A percentile compares a stretch with the other conserved stretches of the same genome.
Evolutionary conservation across 2,329 filamentous ascomycete species (phyloP).

Genomic region (Diaporthe vaccinii): DNA sequence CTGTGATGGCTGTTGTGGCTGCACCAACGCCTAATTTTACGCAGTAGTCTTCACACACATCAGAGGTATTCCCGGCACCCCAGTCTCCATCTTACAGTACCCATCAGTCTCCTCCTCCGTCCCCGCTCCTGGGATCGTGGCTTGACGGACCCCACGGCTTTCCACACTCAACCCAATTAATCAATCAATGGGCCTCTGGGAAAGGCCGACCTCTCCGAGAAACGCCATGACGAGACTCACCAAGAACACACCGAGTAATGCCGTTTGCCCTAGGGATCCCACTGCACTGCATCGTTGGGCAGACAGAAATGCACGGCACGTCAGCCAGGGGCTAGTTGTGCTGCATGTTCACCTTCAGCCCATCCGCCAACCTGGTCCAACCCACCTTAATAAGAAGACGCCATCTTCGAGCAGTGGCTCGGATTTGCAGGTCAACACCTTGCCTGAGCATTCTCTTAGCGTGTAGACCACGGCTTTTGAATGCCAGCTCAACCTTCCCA

Average conservation of each 20-base stretch:
- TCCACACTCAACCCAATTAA: neutral
- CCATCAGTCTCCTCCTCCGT: constrained; percentile 8
- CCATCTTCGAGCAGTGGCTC: neutral
- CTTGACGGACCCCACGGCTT: constrained; percentile 2
- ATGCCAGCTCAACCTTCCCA: neutral
- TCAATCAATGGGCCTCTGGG: neutral
- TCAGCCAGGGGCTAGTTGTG: neutral
- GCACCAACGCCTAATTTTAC: constrained; percentile 12
- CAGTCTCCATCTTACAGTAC: neutral
- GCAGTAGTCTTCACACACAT: neutral
- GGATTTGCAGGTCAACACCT: neutral
- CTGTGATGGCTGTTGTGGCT: constrained; percentile 23
- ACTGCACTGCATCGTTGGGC: neutral
- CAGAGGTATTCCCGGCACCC: neutral
- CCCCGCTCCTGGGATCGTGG: constrained; percentile 20
- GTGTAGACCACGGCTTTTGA: neutral
- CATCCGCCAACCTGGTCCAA: neutral
- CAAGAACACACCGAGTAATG: neutral
- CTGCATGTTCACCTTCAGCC: neutral
- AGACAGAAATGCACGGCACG: neutral
- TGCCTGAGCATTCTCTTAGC: neutral
- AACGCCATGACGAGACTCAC: neutral
- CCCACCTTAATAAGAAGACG: neutral
- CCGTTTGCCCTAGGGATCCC: neutral
- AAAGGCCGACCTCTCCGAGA: constrained; percentile 7